These are phyloP conservation scores for Chaetomium fimeti DNA, from an alignment of 495 filamentous ascomycete genomes.

Conservation along the genomic window DNA sequence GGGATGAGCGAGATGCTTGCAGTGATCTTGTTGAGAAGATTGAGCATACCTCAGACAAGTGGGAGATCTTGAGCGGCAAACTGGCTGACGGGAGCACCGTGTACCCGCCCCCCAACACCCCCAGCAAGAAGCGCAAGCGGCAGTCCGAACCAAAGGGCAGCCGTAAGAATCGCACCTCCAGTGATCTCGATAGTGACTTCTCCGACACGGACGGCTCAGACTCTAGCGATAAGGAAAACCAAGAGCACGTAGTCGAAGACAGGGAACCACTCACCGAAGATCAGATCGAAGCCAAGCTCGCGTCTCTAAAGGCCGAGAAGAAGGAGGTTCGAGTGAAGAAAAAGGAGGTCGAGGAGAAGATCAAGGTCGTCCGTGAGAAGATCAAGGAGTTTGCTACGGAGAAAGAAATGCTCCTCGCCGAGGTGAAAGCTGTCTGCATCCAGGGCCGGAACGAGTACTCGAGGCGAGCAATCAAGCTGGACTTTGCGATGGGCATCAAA, in stretches of 20 bases:
- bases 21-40: constrained; percentile 30
- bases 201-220: constrained; percentile 23
- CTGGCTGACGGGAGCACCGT: constrained; percentile 50
- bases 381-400: constrained; percentile 31
- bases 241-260: constrained; percentile 8
- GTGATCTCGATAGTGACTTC: constrained; percentile 23
- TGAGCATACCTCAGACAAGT: constrained; percentile 44
- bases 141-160: constrained; percentile 20
- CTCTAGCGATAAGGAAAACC: constrained; percentile 38
- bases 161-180: constrained; percentile 28
- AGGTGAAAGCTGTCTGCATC: constrained; percentile 54
- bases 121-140: constrained; percentile 38
- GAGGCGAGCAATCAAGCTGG: constrained; percentile 54
- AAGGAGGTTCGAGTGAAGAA: constrained; percentile 27
- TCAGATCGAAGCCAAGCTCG: constrained; percentile 28
- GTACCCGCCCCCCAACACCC: constrained; percentile 43
- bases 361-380: constrained; percentile 15
- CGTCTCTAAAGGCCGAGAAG: constrained; percentile 32
- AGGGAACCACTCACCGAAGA: constrained; percentile 26
- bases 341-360: constrained; percentile 18
- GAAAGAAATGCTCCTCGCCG: constrained; percentile 22
- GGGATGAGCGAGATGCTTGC: constrained; percentile 31
- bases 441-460: constrained; percentile 59
- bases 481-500: constrained; percentile 60
- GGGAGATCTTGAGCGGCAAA: constrained; percentile 48